Conservation (phyloP, 352 stramenopile species). For the Globisporangium nunn region DNA sequence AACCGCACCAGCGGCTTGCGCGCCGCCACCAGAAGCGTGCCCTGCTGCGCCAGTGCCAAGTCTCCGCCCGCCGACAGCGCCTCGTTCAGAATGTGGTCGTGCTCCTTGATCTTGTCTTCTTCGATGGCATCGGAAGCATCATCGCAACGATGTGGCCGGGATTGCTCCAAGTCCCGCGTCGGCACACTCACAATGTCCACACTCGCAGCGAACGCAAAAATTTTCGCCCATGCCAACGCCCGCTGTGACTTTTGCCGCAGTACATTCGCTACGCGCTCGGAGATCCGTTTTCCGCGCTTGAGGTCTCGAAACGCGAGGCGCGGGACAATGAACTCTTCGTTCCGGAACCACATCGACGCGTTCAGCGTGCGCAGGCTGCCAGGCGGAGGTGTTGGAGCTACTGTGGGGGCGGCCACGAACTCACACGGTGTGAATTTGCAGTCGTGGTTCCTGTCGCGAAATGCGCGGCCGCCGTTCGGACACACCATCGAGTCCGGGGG, state of each 20-base stretch:
- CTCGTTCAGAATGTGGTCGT: constrained; percentile 8
- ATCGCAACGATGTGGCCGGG: background rate
- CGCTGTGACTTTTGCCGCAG: constrained; percentile 13
- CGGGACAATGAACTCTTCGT: constrained; percentile 33
- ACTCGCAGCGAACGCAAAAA: background rate
- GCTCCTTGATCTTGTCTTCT: constrained; percentile 3
- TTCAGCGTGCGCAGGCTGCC: constrained; percentile 13
- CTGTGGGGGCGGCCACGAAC: constrained; percentile 14
- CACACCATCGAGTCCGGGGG: constrained; percentile 29
- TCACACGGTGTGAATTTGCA: constrained; percentile 41
- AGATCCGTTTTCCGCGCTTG: constrained; percentile 13
- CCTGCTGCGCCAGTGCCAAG: constrained; percentile 2
- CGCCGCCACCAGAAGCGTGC: constrained; percentile 6
- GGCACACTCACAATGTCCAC: constrained; percentile 1
- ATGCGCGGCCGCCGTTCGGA: constrained; percentile 28
- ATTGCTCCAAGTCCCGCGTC: background rate
- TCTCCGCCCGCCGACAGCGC: constrained; percentile 9
- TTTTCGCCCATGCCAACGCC: constrained; percentile 7
- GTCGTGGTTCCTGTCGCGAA: constrained; percentile 24
- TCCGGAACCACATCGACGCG: constrained; percentile 23
- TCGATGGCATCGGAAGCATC: background rate
- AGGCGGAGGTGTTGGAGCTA: background rate
- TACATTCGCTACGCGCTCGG: constrained; percentile 3
- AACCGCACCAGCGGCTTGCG: constrained; percentile 6
- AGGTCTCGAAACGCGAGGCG: constrained; percentile 14